phyloP scores from a whole-genome alignment of 352 stramenopile species.

The Globisporangium sylvaticum region DNA sequence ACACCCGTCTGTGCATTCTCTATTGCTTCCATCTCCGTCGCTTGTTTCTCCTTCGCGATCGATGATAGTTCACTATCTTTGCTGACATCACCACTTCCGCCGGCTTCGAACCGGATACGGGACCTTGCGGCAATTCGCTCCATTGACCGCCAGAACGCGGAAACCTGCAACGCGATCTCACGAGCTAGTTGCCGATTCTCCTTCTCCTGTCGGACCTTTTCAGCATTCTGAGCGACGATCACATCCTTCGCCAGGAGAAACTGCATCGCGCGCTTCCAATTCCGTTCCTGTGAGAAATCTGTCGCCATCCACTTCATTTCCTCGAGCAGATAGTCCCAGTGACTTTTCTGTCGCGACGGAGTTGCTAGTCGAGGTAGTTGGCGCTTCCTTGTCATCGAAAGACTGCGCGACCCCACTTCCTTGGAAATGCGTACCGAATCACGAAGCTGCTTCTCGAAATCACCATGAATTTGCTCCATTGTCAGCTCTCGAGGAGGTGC shows the following conservation, averaged over 20 bases:
- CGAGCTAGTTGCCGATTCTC: constrained; percentile 62
- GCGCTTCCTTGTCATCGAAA: constrained; percentile 54
- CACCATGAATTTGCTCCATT: constrained; percentile 14
- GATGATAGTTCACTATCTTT: constrained; percentile 1
- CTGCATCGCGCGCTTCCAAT: constrained; percentile 91
- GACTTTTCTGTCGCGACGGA: constrained; percentile 52
- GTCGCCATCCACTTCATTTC: constrained; percentile 97
- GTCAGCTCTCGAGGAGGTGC: constrained; percentile 19
- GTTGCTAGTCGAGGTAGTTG: constrained; percentile 61
- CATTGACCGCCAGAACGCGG: constrained; percentile 82
- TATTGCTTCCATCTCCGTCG: constrained; percentile 11
- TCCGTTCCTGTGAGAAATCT: constrained; percentile 96
- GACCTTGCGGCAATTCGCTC: constrained; percentile 79
- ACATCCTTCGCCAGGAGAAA: constrained; percentile 59
- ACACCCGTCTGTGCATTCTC: background rate
- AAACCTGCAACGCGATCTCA: constrained; percentile 64
- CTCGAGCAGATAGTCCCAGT: constrained; percentile 94
- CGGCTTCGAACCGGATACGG: constrained; percentile 58
- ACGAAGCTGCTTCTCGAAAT: constrained; percentile 49
- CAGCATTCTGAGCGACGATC: constrained; percentile 60
- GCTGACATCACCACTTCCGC: background rate
- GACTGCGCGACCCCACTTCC: constrained; percentile 33
- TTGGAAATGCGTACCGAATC: constrained; percentile 42
- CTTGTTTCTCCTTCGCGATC: background rate
- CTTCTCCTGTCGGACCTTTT: constrained; percentile 60